Base-by-base conservation (phyloP, 495 filamentous ascomycete genomes). In the Aspergillus avenaceus region DNA sequence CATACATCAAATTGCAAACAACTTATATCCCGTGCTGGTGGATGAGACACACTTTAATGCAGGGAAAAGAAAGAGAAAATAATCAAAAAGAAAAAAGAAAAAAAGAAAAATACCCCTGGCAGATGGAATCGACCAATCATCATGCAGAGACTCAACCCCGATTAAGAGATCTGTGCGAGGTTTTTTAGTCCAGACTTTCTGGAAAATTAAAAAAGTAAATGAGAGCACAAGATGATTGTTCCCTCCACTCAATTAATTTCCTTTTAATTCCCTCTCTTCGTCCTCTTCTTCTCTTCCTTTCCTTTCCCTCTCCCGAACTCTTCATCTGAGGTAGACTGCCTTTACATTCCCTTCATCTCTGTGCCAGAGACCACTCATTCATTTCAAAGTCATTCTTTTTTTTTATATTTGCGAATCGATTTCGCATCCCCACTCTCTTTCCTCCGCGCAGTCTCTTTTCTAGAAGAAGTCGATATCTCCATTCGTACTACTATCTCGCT, bases 381-480 rank as follows among this genome's bases (percentile, higher is more conserved):
- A 60, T 62, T 62, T 62, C 27, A 37, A 50, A 67, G 64, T 70
- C 71, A 57, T 54, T 77, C 71, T 55, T 73, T 76, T 63, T 13
- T 46, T 41, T 45, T 21, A 37, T 32, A 26, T 49, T 19, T 53
- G 73, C 73, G 74, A 74, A 77, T 77, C 55, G 71, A 75, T 55
- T 77, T 78, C 74, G 74, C 71, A 50, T 46, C 55, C n/a, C 60
- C 40, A 59, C 60, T 29, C 47, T 64, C 63, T 41, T 55, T 60
- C 49, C 23, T 50, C 42, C 25, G 9, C 38, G 23, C 50, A 53
- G 46, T 46, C 42, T 38, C 49, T 50, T 25, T 18, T 5, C 6
- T 32, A 14, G 23, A 27, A 18, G 34, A 31, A 29, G 21, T 45
- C 16, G 14, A 9, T 47, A 9, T 27, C 25, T 18, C 21, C 16